Base-by-base conservation (phyloP, 768 basidiomycete species). In the Mycena albidolilacea region DNA sequence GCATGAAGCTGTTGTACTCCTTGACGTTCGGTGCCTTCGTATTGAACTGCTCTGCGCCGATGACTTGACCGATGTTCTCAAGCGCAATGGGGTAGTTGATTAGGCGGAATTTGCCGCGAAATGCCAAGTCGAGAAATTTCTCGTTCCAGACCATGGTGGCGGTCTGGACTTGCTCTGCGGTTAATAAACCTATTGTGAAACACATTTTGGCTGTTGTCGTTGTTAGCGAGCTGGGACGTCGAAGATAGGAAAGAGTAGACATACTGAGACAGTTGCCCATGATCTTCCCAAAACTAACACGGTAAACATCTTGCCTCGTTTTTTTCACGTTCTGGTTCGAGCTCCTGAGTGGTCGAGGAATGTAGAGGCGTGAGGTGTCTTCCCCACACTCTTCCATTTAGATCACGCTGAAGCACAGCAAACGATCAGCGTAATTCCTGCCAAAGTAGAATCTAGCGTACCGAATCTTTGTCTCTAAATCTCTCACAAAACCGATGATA, bases 401-500 rank as follows among this genome's bases (percentile, higher is more conserved):
- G 23, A 55, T 15, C 21, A 55, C 54, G 7, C 54, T 55, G 54
- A 55, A 55, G 54, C 5, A 55, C 54, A 55, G 23, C 54, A 55
- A 55, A 55, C 23, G 11, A 55, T 55, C 11, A 55, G 23, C 5
- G 12, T n/a, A 55, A 30, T 30, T 55, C 23, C 54, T 6, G 7
- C 23, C 54, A 10, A 55, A 30, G 54, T 35, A 55, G 54, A 35
- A 7, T 55, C 23, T 23, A 55, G 23, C 23, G 9, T 55, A 55
- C 54, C 54, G 54, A 55, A 55, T 55, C 23, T 55, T 55, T 23
- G 54, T 55, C 54, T 55, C 54, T 17, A 55, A 55, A 55, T 55
- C 23, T 30, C 54, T 23, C 54, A 55, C 30, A 23, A 55, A 55
- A 23, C 54, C 54, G 23, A 7, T 55, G 23, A 55, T 55, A 17